phyloP scores from a whole-genome alignment of 2,329 filamentous ascomycete genomes.

The Clonostachys rhizophaga region DNA sequence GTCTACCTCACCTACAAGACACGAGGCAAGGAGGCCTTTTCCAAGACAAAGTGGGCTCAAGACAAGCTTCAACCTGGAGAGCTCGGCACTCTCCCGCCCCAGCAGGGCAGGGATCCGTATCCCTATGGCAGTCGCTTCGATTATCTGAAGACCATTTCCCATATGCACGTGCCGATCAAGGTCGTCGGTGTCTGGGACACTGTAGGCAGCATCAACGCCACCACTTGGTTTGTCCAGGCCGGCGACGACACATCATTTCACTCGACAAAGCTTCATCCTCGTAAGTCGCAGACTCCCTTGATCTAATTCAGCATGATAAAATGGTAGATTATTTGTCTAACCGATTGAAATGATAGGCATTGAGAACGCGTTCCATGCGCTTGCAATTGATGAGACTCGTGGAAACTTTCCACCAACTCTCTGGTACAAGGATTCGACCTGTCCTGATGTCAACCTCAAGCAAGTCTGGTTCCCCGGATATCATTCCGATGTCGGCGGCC shows the following conservation, averaged over 20 bases:
- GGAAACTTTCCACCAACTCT: background rate
- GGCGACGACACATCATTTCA: no score
- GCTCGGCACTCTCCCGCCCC: no score
- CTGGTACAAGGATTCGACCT: background rate
- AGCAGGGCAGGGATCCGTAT: no score
- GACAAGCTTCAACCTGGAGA: no score
- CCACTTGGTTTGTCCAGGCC: no score
- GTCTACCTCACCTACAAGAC: background rate
- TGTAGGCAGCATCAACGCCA: background rate
- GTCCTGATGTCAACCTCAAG: background rate
- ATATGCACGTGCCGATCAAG: background rate
- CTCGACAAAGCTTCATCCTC: no score
- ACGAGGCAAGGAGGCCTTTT: background rate
- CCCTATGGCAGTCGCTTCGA: no score
- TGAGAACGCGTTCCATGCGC: slow-evolving; percentile 1
- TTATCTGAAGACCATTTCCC: no score
- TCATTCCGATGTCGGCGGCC: background rate
- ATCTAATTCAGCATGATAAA: no score
- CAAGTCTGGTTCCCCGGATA: background rate
- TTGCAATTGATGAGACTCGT: slow-evolving; percentile 1
- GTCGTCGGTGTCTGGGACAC: slow-evolving; percentile 3
- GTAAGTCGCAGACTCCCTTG: no score
- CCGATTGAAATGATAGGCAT: background rate
- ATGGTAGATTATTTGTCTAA: no score
- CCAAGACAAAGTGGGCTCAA: no score